Percentiles rank a stretch among this genome's conserved stretches.
phyloP scores from a whole-genome alignment of 257 asterid species.

The Hygrophila difformis region DNA sequence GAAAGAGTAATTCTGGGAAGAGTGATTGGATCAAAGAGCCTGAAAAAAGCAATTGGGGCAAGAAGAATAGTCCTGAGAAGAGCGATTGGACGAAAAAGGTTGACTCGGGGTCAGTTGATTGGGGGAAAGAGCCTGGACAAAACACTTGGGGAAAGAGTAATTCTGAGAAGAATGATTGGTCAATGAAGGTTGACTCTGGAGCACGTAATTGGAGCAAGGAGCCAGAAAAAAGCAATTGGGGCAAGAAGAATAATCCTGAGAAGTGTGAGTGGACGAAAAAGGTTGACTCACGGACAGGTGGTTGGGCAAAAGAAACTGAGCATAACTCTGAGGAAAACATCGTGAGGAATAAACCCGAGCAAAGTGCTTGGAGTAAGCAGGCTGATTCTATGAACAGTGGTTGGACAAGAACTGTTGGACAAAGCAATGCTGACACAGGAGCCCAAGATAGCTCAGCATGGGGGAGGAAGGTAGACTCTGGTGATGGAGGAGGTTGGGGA shows the following conservation, averaged over 20 bases:
- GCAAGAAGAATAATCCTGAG: conserved; percentile 16
- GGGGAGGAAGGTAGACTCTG: conserved; percentile 24
- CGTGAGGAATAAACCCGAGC: conserved; percentile 5
- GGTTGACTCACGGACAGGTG: conserved; percentile 1
- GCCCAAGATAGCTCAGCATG: conserved; percentile 20
- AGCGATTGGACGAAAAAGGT: conserved; percentile 2
- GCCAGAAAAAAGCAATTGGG: conserved; percentile 7
- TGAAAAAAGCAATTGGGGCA: conserved; percentile 10
- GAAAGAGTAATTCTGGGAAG: conserved; percentile 10
- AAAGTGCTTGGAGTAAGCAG: conserved; percentile 20
- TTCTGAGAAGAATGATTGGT: too few relatives aligned
- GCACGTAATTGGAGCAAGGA: conserved; percentile 12
- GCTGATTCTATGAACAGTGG: not conserved
- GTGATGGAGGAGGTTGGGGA: conserved; percentile 20
- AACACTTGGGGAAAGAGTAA: conserved; percentile 18
- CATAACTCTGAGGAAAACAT: not conserved
- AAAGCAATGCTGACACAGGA: conserved; percentile 11
- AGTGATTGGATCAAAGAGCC: conserved; percentile 12
- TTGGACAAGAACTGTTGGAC: conserved; percentile 3
- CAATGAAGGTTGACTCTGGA: conserved; percentile 9
- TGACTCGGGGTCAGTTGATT: not conserved
- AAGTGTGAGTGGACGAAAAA: conserved; percentile 13
- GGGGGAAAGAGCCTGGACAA: conserved; percentile 14
- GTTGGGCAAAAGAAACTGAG: not conserved
- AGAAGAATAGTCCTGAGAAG: conserved; percentile 16